Conservation (phyloP, 2,329 filamentous ascomycete genomes). For the Neonectria magnoliae region DNA sequence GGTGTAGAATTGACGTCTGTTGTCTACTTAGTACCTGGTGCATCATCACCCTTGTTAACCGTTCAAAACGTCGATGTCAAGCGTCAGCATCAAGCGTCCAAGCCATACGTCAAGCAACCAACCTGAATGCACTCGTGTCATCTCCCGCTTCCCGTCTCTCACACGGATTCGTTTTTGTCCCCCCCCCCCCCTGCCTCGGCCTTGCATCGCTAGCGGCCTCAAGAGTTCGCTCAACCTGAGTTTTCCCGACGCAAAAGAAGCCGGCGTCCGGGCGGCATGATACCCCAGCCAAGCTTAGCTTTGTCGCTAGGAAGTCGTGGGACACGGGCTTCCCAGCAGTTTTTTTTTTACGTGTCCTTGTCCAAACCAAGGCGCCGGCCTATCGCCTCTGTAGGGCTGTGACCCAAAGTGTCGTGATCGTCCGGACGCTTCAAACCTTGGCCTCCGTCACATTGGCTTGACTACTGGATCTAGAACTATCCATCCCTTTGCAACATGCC, state of each 20-base stretch:
- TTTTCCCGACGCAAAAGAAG: conserved; percentile 5
- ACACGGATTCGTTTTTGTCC: conserved; percentile 28
- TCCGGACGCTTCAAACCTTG: conserved; percentile 12
- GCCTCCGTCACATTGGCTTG: not conserved
- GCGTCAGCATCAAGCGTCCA: not conserved
- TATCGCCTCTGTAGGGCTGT: conserved; percentile 6
- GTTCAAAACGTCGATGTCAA: not conserved
- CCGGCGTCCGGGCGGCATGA: conserved; percentile 26
- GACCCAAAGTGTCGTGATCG: no score
- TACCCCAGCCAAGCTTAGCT: conserved; percentile 39
- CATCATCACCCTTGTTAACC: no score
- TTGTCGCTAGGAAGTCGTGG: conserved; percentile 28
- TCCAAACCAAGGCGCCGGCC: conserved; percentile 18
- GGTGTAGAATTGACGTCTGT: not conserved
- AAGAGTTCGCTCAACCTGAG: conserved; percentile 25
- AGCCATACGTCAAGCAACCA: conserved; percentile 16
- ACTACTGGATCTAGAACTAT: no score
- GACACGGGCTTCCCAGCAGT: conserved; percentile 24
- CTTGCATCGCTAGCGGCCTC: conserved; percentile 38
- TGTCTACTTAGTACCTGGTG: not conserved
- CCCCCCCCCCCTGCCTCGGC: conserved; percentile 19
- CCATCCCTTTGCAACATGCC: no score
- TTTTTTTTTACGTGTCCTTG: not conserved
- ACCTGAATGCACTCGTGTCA: conserved; percentile 3
- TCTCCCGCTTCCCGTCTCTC: conserved; percentile 1